Conservation (phyloP, 768 basidiomycete species). For the Auricularia auricula-judae region DNA sequence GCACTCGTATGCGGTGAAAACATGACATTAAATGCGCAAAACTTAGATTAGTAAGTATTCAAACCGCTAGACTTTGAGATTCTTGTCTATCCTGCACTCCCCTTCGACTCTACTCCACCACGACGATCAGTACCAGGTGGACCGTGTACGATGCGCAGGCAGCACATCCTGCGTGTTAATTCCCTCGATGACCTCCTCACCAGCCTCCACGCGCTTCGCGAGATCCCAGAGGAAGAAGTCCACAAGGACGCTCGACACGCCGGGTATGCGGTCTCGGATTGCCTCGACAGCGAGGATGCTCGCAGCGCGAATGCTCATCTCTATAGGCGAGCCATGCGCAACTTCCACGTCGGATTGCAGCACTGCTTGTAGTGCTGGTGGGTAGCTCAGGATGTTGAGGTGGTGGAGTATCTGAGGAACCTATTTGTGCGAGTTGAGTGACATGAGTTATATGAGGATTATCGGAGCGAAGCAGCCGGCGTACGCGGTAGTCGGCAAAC, state of each 20-base stretch:
- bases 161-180: conserved; percentile 41
- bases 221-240: conserved; percentile 91
- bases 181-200: conserved; percentile 47
- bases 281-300: conserved; percentile 74
- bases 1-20: too few relatives aligned
- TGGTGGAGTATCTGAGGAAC: conserved; percentile 88
- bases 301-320: conserved; percentile 68
- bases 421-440: conserved; percentile 20
- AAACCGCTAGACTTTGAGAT: too few relatives aligned
- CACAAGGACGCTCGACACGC: conserved; percentile 65
- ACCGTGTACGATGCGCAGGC: conserved; percentile 70
- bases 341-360: conserved; percentile 37
- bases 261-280: conserved; percentile 48
- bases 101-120: too few relatives aligned
- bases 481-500: conserved; percentile 72
- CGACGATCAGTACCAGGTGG: conserved; percentile 62
- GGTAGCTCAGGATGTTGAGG: conserved; percentile 63
- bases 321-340: conserved; percentile 49
- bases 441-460: not conserved
- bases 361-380: conserved; percentile 41
- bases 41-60: too few relatives aligned
- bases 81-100: too few relatives aligned
- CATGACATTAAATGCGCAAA: too few relatives aligned
- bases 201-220: conserved; percentile 61
- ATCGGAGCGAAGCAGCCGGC: not conserved